Base-by-base conservation (phyloP, 2,329 filamentous ascomycete genomes). In the Neofusicoccum parvum region DNA sequence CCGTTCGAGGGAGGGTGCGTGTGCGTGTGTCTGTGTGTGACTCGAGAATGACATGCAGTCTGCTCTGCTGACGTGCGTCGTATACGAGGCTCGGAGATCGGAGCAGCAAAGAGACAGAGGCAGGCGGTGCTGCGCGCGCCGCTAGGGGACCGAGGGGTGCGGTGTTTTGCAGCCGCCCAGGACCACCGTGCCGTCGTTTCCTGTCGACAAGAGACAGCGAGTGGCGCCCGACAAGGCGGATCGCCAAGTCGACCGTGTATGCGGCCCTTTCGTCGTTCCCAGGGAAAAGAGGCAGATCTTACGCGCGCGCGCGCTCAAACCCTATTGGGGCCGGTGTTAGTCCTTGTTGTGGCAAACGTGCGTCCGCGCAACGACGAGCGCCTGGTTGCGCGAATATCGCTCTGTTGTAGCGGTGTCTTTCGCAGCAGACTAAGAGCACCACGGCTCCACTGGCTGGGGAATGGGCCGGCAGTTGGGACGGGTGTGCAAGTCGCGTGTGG, bases 31-130 rank as follows among this genome's bases (percentile, higher is more conserved):
- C 23, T 15, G 32, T n/a, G 54, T 58, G 54, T 58, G 37, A 34
- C 54, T 36, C 20, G 6, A 34, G 27, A 58, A 58, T 45, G 54
- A 58, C 54, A 45, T 58, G 54, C 37, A 45, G 51, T 43, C 15
- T 50, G 14, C 6, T 14, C 10, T 56, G 53, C 54, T 58, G 54
- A 58, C 54, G 54, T 58, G 54, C 54, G 39, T 56, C 36, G 27
- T 58, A 45, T 45, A 58, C 39, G 54, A 32, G 37, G 54, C 45
- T 45, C 54, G 39, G 39, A 46, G 37, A 20, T 46, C 43, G 43
- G 1, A 49, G 20, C 11, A 49, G 20, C 4, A 49, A 27, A 3
- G 46, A 49, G 46, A 49, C 6, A 17, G 27, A 32, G 27, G 27
- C 27, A 32, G 27, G 27, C 3, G 27, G 27, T 32, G 27, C 27